Conservation (phyloP, 2,329 filamentous ascomycete species). For the Talaromyces verruculosus region DNA sequence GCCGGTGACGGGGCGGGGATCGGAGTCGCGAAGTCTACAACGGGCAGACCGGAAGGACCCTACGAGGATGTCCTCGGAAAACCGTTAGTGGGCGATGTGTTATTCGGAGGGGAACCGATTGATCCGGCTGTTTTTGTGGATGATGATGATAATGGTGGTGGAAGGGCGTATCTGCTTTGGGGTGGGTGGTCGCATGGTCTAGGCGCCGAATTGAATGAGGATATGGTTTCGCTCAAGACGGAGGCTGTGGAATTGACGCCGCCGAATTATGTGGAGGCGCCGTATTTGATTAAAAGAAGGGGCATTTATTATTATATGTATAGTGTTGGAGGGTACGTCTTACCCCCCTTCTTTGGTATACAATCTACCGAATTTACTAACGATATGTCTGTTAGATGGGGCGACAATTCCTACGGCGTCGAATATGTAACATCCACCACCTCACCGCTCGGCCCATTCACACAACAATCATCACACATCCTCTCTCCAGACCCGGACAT, state of each 20-base stretch:
- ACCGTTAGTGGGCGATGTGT: conserved; percentile 46
- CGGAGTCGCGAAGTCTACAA: conserved; percentile 42
- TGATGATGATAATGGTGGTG: conserved; percentile 33
- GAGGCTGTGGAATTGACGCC: conserved; percentile 51
- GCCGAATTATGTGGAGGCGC: conserved; percentile 46
- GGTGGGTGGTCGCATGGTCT: conserved; percentile 47
- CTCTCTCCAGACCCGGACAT: conserved; percentile 31
- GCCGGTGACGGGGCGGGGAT: conserved; percentile 52
- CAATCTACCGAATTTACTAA: too few relatives aligned
- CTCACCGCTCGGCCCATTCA: conserved; percentile 47
- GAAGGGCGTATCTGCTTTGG: conserved; percentile 46
- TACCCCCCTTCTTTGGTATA: too few relatives aligned
- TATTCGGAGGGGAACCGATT: conserved; percentile 52
- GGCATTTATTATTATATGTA: conserved; percentile 49
- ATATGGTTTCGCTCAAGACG: conserved; percentile 49
- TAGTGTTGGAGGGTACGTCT: conserved; percentile 41
- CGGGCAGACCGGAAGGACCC: conserved; percentile 37
- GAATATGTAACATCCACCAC: conserved; percentile 43
- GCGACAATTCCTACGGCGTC: conserved; percentile 49
- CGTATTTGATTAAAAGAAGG: conserved; percentile 47
- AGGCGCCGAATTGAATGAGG: conserved; percentile 45
- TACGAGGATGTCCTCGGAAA: conserved; percentile 45
- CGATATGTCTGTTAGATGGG: too few relatives aligned
- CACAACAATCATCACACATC: conserved; percentile 31
- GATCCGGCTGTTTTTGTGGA: conserved; percentile 50